Conservation (phyloP, 495 filamentous ascomycete species). For the Neurospora tetrasperma region DNA sequence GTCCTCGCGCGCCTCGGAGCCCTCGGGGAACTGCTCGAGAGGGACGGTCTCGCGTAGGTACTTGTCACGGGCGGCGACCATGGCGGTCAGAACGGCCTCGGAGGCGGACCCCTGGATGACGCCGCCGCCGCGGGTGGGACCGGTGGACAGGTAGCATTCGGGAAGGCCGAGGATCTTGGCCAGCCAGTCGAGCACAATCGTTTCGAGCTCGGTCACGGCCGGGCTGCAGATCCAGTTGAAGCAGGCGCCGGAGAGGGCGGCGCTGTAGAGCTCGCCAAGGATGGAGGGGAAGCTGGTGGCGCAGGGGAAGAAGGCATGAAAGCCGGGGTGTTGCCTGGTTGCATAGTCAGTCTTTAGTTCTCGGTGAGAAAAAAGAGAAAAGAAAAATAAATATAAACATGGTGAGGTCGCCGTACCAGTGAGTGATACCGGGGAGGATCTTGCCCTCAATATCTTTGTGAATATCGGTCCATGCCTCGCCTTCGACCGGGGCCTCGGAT, state of each 20-base stretch:
- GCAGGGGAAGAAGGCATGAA: constrained; percentile 93
- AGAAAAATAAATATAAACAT: too few relatives aligned
- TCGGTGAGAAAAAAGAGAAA: not conserved
- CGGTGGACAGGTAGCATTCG: constrained; percentile 63
- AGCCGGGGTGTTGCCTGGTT: constrained; percentile 67
- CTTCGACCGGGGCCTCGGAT: constrained; percentile 54
- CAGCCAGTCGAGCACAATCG: constrained; percentile 82
- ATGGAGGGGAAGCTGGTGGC: constrained; percentile 74
- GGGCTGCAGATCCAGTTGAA: constrained; percentile 98
- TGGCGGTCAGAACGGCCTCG: constrained; percentile 76
- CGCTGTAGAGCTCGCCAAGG: constrained; percentile 86
- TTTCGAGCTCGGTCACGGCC: constrained; percentile 93
- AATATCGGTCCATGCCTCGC: constrained; percentile 71
- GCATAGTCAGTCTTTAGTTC: not conserved
- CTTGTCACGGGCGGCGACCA: constrained; percentile 84
- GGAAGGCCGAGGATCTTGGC: constrained; percentile 65
- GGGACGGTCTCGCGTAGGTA: constrained; percentile 51
- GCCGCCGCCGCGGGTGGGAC: constrained; percentile 65
- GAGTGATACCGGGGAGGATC: constrained; percentile 89
- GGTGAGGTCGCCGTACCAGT: constrained; percentile 49
- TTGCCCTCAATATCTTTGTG: constrained; percentile 77
- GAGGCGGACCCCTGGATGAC: constrained; percentile 93
- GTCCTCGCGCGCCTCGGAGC: constrained; percentile 50
- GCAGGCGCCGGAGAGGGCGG: constrained; percentile 77
- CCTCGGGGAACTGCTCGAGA: constrained; percentile 42